Evolutionary conservation across 257 asterid genomes (phyloP).

Genomic region (Solanum ahanhuiri): DNA sequence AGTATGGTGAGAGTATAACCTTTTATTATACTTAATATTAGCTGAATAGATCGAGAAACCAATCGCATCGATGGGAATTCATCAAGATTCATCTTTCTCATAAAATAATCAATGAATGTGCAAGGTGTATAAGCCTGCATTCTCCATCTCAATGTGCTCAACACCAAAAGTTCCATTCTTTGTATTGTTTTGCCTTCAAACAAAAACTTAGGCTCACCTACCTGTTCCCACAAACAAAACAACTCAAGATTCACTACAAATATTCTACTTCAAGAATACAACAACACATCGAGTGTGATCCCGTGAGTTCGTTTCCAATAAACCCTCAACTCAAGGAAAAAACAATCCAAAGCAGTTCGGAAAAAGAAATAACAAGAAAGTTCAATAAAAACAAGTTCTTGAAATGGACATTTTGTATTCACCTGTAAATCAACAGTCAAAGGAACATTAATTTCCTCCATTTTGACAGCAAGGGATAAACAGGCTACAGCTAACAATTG

Average conservation of each 20-base stretch:
- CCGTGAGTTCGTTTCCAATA: background rate
- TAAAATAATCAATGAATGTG: constrained; percentile 47
- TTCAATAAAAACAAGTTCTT: background rate
- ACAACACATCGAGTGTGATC: background rate
- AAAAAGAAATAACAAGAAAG: background rate
- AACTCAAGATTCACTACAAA: background rate
- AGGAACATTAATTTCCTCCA: constrained; percentile 61
- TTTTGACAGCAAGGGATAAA: constrained; percentile 61
- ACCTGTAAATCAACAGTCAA: constrained; percentile 57
- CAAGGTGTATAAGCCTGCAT: constrained; percentile 55
- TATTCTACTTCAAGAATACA: background rate
- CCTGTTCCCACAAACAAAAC: constrained; percentile 22
- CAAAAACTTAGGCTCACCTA: constrained; percentile 37
- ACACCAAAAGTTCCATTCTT: constrained; percentile 69
- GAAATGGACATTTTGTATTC: background rate
- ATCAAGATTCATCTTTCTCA: constrained; percentile 23
- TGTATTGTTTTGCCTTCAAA: constrained; percentile 51
- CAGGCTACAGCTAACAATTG: constrained; percentile 64
- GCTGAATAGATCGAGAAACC: constrained; percentile 35
- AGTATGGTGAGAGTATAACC: constrained; percentile 22
- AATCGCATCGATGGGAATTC: constrained; percentile 9
- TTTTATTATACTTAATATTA: constrained; percentile 42
- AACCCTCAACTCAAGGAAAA: background rate
- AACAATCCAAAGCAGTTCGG: background rate
- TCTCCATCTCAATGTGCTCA: constrained; percentile 56